phyloP scores from a whole-genome alignment of 352 stramenopile species.

The Pythium biforme region DNA sequence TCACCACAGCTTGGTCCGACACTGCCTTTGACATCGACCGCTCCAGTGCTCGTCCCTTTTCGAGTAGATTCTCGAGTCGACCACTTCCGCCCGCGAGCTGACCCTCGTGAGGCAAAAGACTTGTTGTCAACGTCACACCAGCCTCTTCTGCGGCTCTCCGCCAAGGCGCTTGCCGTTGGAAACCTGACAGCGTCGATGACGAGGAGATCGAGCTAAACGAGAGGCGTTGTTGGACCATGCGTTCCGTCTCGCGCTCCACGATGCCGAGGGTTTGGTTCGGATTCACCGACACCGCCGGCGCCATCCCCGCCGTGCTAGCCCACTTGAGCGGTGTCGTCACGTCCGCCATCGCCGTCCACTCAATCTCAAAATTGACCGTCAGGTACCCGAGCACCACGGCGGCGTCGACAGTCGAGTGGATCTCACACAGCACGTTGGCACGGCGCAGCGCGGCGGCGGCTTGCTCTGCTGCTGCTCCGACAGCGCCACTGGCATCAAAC shows the following conservation, averaged over 20 bases:
- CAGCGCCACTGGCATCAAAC: neutral
- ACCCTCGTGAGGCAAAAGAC: too few species aligned
- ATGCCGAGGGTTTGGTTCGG: neutral
- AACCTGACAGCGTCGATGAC: neutral
- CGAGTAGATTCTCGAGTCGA: slow-evolving; percentile 19
- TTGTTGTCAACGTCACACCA: neutral
- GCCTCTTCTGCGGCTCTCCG: neutral
- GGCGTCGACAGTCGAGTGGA: slow-evolving; percentile 13
- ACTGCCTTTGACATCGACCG: slow-evolving; percentile 25
- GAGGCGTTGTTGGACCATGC: slow-evolving; percentile 20
- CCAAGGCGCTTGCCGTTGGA: neutral
- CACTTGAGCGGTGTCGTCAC: slow-evolving; percentile 27
- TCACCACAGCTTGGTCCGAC: neutral
- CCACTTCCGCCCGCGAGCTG: neutral
- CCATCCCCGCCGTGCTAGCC: neutral
- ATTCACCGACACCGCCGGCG: slow-evolving; percentile 23
- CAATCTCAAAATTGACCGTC: slow-evolving; percentile 27
- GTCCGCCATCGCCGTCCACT: slow-evolving; percentile 8
- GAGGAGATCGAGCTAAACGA: slow-evolving; percentile 32
- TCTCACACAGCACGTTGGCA: slow-evolving; percentile 32
- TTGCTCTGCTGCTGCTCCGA: slow-evolving; percentile 19
- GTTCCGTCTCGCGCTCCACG: slow-evolving; percentile 6
- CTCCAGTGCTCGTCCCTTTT: slow-evolving; percentile 28
- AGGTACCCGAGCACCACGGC: slow-evolving; percentile 20
- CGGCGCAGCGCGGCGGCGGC: slow-evolving; percentile 34